A percentile compares a stretch with the other conserved stretches of the same genome.
phyloP scores from a whole-genome alignment of 768 basidiomycete species.

The Sporobolomyces phaffii region DNA sequence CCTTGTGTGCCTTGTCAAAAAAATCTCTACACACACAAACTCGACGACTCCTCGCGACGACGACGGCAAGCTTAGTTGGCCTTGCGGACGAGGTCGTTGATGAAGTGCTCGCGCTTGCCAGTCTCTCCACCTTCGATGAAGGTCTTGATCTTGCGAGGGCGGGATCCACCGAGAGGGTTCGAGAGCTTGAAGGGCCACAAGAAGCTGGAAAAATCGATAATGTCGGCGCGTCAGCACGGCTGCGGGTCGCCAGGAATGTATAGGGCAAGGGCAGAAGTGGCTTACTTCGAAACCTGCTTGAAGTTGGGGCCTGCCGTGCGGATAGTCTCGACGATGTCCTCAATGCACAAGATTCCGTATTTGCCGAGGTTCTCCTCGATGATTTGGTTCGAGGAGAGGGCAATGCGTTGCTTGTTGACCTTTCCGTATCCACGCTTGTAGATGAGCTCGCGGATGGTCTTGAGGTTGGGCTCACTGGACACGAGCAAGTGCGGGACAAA shows the following conservation, averaged over 20 bases:
- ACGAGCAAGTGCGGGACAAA: too few relatives aligned
- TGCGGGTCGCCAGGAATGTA: background rate
- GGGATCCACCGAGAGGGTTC: constrained; percentile 98
- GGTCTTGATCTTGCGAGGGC: constrained; percentile 24
- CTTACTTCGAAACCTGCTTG: constrained; percentile 65
- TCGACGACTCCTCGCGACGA: background rate
- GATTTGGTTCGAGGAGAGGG: constrained; percentile 84
- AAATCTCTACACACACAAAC: background rate
- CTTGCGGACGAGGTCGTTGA: constrained; percentile 85
- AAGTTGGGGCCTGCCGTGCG: constrained; percentile 93
- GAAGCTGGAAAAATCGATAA: constrained; percentile 57
- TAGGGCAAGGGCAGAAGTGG: too few relatives aligned
- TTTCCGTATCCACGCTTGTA: constrained; percentile 99
- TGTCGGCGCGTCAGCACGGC: background rate
- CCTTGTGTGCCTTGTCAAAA: too few relatives aligned
- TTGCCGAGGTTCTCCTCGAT: constrained; percentile 87
- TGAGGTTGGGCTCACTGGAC: constrained; percentile 84
- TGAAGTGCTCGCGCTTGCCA: constrained; percentile 91
- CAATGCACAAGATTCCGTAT: constrained; percentile 90
- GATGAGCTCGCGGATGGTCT: constrained; percentile 90
- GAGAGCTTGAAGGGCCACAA: constrained; percentile 99
- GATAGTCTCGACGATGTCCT: constrained; percentile 97
- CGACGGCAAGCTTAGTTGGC: constrained; percentile 22
- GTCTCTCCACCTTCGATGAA: constrained; percentile 36
- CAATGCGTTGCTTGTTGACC: constrained; percentile 94